Evolutionary conservation across 2,329 filamentous ascomycete genomes (phyloP).

Genomic region (Talaromyces marneffei): DNA sequence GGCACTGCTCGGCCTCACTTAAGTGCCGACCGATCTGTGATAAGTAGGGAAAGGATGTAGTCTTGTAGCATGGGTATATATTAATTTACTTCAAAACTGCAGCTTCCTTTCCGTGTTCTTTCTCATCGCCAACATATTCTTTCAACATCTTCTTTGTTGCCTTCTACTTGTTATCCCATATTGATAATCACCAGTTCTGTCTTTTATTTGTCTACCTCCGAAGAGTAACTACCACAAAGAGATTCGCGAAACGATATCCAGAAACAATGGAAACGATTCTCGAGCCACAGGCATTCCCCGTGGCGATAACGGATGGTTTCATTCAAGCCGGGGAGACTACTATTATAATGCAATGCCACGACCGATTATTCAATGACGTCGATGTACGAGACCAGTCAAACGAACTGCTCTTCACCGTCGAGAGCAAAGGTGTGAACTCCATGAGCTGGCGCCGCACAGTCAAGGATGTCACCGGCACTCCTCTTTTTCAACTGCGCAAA

Average conservation of each 20-base stretch:
- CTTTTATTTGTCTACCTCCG: not conserved
- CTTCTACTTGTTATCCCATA: not conserved
- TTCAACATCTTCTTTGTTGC: not conserved
- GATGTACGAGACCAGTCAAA: slow-evolving; percentile 5
- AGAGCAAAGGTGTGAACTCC: not conserved
- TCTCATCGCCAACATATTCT: not conserved
- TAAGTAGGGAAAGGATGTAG: not conserved
- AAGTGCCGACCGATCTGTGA: not conserved
- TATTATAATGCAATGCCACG: slow-evolving; percentile 1
- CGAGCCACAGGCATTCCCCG: not conserved
- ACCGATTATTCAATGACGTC: slow-evolving; percentile 5
- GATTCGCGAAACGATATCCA: not conserved
- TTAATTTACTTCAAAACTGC: not conserved
- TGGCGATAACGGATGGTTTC: slow-evolving; percentile 4
- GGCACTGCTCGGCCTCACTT: not conserved
- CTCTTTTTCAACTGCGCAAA: slow-evolving; percentile 4
- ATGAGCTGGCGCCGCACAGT: slow-evolving; percentile 3
- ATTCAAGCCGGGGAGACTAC: not conserved
- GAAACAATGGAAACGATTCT: not conserved
- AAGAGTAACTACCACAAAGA: not conserved
- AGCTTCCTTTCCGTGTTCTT: not conserved
- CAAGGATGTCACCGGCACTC: slow-evolving; percentile 5
- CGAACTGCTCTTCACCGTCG: slow-evolving; percentile 1
- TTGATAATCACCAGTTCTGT: not conserved
- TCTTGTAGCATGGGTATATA: not conserved